phyloP scores from a whole-genome alignment of 768 basidiomycete species.

The Tubosaeta sp. region DNA sequence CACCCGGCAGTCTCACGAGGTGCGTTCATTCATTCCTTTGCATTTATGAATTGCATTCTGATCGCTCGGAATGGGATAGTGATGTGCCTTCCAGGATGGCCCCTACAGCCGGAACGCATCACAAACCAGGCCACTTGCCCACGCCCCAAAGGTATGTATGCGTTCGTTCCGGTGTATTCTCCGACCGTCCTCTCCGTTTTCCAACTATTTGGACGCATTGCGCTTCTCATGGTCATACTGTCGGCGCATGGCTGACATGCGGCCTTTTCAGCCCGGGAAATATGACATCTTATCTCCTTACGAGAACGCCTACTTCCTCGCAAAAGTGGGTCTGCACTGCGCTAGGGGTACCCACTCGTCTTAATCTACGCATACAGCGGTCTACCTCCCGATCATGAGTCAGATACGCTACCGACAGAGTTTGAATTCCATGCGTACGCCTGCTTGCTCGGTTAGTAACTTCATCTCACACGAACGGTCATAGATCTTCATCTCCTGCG shows the following conservation, averaged over 20 bases:
- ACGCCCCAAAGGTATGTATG: conserved; percentile 28
- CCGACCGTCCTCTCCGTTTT: background rate
- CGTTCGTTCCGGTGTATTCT: background rate
- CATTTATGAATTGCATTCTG: background rate
- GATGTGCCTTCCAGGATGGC: conserved; percentile 3
- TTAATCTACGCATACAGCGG: conserved; percentile 1
- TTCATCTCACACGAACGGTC: background rate
- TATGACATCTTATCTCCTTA: conserved; percentile 27
- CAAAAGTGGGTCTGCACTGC: conserved; percentile 17
- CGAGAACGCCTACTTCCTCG: conserved; percentile 9
- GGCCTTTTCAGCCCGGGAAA: conserved; percentile 31
- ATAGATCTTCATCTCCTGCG: conserved; percentile 17
- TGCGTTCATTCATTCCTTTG: conserved; percentile 4
- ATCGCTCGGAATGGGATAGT: conserved; percentile 3
- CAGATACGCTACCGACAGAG: conserved; percentile 21
- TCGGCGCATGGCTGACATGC: conserved; percentile 8
- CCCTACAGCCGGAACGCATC: conserved; percentile 5
- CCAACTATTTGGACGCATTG: background rate
- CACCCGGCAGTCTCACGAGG: conserved; percentile 10
- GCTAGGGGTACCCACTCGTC: background rate
- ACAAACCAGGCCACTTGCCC: conserved; percentile 24
- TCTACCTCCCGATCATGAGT: conserved; percentile 5
- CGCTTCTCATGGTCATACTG: no score
- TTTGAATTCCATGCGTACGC: conserved; percentile 21
- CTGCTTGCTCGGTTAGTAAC: background rate